phyloP scores from a whole-genome alignment of 108 stramenopile genomes.

The Nannochloropsis granulata region DNA sequence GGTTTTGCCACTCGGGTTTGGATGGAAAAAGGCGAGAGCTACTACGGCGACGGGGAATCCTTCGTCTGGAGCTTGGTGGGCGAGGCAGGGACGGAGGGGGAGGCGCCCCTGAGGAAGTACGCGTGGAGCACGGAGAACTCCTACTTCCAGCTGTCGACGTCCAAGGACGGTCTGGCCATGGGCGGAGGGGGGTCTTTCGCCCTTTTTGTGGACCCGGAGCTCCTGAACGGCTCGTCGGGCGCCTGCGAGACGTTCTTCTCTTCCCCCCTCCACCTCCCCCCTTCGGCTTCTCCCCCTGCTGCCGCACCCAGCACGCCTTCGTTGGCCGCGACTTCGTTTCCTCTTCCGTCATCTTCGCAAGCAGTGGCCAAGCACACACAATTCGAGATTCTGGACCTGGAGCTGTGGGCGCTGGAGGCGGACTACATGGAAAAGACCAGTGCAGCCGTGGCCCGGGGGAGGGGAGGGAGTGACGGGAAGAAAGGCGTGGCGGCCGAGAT shows the following conservation, averaged over 20 bases:
- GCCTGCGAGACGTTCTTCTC: neutral
- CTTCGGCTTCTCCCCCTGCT: neutral
- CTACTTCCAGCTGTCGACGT: neutral
- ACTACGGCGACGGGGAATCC: neutral
- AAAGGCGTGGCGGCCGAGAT: neutral
- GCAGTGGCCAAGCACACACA: neutral
- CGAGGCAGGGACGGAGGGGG: neutral
- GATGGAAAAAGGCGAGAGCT: neutral
- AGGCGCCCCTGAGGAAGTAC: neutral
- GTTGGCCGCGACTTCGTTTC: neutral
- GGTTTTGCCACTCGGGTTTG: neutral
- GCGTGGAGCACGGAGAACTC: neutral
- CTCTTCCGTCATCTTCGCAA: neutral
- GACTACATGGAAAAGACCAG: neutral
- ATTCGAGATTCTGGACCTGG: neutral
- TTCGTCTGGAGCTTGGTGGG: neutral
- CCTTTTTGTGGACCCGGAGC: neutral
- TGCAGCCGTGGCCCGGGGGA: neutral
- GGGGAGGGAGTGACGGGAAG: neutral
- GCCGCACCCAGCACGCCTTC: neutral
- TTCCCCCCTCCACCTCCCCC: neutral
- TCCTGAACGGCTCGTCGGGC: neutral
- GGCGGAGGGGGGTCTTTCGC: neutral
- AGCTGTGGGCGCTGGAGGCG: neutral
- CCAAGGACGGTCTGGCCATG: neutral